Percentiles rank a stretch among this genome's conserved stretches.
phyloP scores from a whole-genome alignment of 495 filamentous ascomycete species.

The Talaromyces trachyspermus region DNA sequence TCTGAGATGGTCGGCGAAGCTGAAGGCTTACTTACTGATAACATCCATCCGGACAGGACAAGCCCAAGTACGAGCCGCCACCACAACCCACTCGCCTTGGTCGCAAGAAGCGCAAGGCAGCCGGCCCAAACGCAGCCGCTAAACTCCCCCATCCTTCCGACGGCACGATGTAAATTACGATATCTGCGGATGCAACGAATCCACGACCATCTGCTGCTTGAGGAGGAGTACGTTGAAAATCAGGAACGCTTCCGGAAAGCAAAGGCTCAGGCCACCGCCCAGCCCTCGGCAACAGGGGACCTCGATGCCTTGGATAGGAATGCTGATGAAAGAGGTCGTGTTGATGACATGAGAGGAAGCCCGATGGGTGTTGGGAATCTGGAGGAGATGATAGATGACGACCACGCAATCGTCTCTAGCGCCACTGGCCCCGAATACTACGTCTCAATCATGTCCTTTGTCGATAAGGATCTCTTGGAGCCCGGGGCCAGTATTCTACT shows the following conservation, averaged over 20 bases:
- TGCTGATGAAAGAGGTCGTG: slow-evolving; percentile 89
- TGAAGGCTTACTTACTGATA: slow-evolving; percentile 28
- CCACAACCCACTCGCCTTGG: slow-evolving; percentile 94
- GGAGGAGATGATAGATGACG: slow-evolving; percentile 99
- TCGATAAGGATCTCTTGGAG: slow-evolving; percentile 97
- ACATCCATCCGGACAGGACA: too few relatives aligned
- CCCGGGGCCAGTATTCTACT: slow-evolving; percentile 92
- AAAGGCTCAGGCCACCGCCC: slow-evolving; percentile 69
- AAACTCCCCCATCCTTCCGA: slow-evolving; percentile 95
- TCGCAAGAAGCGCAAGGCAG: slow-evolving; percentile 93
- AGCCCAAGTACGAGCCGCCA: slow-evolving; percentile 98
- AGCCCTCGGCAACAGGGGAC: slow-evolving; percentile 39
- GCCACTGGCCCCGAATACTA: slow-evolving; percentile 98
- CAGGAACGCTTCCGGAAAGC: slow-evolving; percentile 90
- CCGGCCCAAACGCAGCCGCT: slow-evolving; percentile 83
- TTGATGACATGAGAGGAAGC: slow-evolving; percentile 97
- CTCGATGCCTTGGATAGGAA: slow-evolving; percentile 60
- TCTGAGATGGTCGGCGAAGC: background rate
- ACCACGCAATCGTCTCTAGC: slow-evolving; percentile 97
- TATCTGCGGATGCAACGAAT: slow-evolving; percentile 97
- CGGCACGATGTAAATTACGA: slow-evolving; percentile 93
- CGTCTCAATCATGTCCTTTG: slow-evolving; percentile 99
- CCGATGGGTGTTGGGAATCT: slow-evolving; percentile 98
- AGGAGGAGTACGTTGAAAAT: slow-evolving; percentile 98
- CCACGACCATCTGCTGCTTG: slow-evolving; percentile 92